Base-by-base conservation (phyloP, 371 early-diverging fungal species). In the Mortierella sp. region DNA sequence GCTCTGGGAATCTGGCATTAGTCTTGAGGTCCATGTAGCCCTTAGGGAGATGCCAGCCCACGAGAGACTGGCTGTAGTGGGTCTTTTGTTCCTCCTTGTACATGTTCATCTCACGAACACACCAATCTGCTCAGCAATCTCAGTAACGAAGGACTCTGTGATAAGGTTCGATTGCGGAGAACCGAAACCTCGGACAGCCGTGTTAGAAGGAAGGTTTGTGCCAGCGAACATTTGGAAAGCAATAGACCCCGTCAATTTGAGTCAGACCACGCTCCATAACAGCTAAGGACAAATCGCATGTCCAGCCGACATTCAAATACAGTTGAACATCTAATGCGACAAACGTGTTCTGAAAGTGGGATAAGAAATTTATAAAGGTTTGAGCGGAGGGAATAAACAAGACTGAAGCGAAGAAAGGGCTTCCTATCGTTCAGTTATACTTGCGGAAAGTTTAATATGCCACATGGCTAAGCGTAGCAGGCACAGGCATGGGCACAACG, bases 91-190 rank as follows among this genome's bases (percentile, higher is more conserved):
- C 90, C 28, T 85, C 86, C 55, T 85, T 73, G 83, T 95, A 94
- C 62, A 94, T 84, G 85, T 94, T 95, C 58, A 84, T 65, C 68
- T 85, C 86, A 67, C 91, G 87, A 59, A 94, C 61, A 89, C 72
- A 8, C 84, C 76, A 22, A 94, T 79, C 6, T 68, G 76, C 64
- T 93, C 90, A 14, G 94, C 94, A 43, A 94, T 83, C 78, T 93
- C 92, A 49, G 85, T 83, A 66, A 95, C 90, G 81, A 87, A 91
- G 26, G 88, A 88, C 85, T 94, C 94, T 35, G 87, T 86, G 45
- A 94, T 81, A 70, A 94, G 84, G 92, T 93, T 91, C 24, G 91
- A 94, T 83, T 95, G 94, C 58, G 94, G 93, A 35, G 90, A 91
- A 62, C 94, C 94, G 72, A 93, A 94, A 30, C 93, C 88, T 70